A percentile compares a stretch with the other conserved stretches of the same genome.
Evolutionary conservation across 2,329 filamentous ascomycete genomes (phyloP).

Genomic region (Exutisphaerella laricina): DNA sequence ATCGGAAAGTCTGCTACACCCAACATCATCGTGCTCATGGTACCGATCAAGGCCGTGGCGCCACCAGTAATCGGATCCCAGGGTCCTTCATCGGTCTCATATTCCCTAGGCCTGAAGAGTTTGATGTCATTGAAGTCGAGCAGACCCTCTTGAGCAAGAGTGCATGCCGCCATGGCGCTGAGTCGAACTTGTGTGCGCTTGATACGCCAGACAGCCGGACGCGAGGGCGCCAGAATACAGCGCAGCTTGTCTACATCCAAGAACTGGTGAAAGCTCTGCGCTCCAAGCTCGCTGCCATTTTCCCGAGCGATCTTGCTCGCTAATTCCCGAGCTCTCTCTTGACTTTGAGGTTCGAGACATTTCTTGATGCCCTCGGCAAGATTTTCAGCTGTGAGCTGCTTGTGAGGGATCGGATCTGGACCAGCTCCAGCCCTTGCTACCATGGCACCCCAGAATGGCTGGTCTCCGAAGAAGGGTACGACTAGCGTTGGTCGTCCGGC

Average conservation of each 20-base stretch:
- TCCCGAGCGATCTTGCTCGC: slow-evolving; percentile 41
- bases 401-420: slow-evolving; percentile 44
- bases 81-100: slow-evolving; percentile 72
- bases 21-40: slow-evolving; percentile 74
- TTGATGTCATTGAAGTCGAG: slow-evolving; percentile 67
- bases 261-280: slow-evolving; percentile 43
- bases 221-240: slow-evolving; percentile 63
- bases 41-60: slow-evolving; percentile 71
- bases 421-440: slow-evolving; percentile 47
- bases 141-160: slow-evolving; percentile 59
- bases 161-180: slow-evolving; percentile 66
- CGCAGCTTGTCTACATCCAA: slow-evolving; percentile 61
- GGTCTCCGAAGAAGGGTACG: slow-evolving; percentile 55
- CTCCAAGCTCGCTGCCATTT: slow-evolving; percentile 38
- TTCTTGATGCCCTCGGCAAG: slow-evolving; percentile 44
- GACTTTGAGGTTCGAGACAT: slow-evolving; percentile 38
- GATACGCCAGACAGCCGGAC: slow-evolving; percentile 69
- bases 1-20: slow-evolving; percentile 68
- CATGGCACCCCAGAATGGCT: slow-evolving; percentile 53
- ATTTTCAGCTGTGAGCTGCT: slow-evolving; percentile 40
- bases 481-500: slow-evolving; percentile 50
- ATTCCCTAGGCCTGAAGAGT: slow-evolving; percentile 60
- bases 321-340: slow-evolving; percentile 36
- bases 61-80: slow-evolving; percentile 74
- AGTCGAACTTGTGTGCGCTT: slow-evolving; percentile 61